Conservation (phyloP, 768 basidiomycete species). For the Hortiboletus flavorubellus region DNA sequence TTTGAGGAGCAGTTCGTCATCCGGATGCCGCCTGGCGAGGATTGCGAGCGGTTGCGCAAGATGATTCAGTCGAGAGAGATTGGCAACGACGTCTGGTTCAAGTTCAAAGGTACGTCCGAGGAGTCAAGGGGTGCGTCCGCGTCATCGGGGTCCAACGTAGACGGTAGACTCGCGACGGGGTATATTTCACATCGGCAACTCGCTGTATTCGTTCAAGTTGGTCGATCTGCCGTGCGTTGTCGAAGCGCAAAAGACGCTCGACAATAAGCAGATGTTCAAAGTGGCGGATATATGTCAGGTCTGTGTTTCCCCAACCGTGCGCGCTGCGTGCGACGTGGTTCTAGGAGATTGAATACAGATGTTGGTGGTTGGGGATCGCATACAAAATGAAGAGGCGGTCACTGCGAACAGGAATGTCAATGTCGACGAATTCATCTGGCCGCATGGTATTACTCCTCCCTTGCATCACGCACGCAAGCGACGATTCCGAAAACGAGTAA, state of each 20-base stretch:
- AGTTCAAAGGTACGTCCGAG: conserved; percentile 76
- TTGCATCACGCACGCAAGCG: conserved; percentile 87
- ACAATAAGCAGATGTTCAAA: conserved; percentile 97
- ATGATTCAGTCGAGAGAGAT: conserved; percentile 79
- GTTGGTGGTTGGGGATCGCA: conserved; percentile 81
- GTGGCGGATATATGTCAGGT: conserved; percentile 98
- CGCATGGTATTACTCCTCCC: conserved; percentile 93
- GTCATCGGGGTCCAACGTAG: conserved; percentile 12
- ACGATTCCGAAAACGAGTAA: conserved; percentile 87
- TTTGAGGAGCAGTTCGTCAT: conserved; percentile 98
- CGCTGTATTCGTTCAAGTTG: conserved; percentile 83
- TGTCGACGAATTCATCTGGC: conserved; percentile 96
- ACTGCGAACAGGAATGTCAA: conserved; percentile 69
- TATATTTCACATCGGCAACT: conserved; percentile 81
- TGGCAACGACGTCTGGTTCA: conserved; percentile 89
- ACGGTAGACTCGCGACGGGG: conserved; percentile 82
- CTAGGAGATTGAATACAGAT: conserved; percentile 53
- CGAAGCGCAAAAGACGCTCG: conserved; percentile 93
- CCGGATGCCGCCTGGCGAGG: conserved; percentile 81
- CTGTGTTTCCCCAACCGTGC: conserved; percentile 12
- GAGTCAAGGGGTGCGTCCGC: background rate
- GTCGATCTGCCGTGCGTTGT: conserved; percentile 94
- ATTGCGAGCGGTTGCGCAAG: conserved; percentile 75
- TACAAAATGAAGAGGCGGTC: conserved; percentile 66
- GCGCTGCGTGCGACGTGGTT: conserved; percentile 9